These are phyloP conservation scores for Pyrenochaeta sp. DNA, from an alignment of 2,329 filamentous ascomycete species.

Conservation along the genomic window DNA sequence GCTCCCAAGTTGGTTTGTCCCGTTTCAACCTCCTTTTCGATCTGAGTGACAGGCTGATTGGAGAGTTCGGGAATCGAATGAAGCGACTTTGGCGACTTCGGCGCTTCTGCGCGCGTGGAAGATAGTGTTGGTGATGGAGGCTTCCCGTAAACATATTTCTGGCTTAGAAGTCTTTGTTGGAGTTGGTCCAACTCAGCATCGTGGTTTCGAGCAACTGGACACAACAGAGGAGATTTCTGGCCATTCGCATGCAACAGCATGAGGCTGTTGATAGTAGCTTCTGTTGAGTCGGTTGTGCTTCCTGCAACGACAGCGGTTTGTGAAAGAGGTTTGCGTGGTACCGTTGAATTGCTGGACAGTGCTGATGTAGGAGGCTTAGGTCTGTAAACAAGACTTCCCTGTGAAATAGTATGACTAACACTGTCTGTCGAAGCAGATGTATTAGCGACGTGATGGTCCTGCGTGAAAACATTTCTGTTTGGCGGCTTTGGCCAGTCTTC, in stretches of 20 bases:
- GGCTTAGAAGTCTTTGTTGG: constrained; percentile 4
- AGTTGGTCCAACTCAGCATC: constrained; percentile 9
- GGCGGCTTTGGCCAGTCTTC: background rate
- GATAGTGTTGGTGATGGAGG: background rate
- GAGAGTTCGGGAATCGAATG: background rate
- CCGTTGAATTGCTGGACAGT: background rate
- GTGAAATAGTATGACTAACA: too few relatives aligned
- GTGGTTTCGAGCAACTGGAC: background rate
- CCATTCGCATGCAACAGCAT: background rate
- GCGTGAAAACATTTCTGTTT: background rate
- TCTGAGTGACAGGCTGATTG: background rate
- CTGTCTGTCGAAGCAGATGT: background rate
- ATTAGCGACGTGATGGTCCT: background rate
- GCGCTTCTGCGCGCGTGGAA: background rate
- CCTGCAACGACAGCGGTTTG: background rate
- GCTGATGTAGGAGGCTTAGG: background rate
- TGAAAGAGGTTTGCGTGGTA: background rate
- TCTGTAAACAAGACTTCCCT: background rate
- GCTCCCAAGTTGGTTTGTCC: background rate
- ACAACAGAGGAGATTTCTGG: background rate
- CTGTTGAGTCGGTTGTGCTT: background rate
- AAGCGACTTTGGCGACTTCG: background rate
- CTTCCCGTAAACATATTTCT: constrained; percentile 2
- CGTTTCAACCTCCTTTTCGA: background rate
- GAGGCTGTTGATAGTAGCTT: background rate